phyloP scores from a whole-genome alignment of 257 asterid genomes.

The Handroanthus guayacan region DNA sequence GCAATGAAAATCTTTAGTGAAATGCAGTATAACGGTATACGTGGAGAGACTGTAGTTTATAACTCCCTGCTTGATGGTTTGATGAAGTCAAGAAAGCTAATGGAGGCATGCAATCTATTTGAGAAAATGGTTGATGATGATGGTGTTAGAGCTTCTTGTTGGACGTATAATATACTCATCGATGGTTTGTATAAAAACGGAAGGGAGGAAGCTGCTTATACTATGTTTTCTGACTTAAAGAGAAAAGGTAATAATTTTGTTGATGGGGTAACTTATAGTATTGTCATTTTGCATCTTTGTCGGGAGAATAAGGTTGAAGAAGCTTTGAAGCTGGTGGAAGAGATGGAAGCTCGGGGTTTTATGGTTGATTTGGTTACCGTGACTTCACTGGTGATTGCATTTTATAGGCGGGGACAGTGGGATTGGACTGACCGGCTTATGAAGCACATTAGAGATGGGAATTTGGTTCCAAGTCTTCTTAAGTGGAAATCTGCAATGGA shows the following conservation, averaged over 20 bases:
- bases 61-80: constrained; percentile 89
- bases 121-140: constrained; percentile 90
- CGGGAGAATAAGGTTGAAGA: constrained; percentile 68
- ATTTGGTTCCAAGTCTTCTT: constrained; percentile 71
- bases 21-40: constrained; percentile 75
- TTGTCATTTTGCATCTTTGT: constrained; percentile 73
- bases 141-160: constrained; percentile 79
- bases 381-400: constrained; percentile 70
- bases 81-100: constrained; percentile 77
- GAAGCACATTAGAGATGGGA: constrained; percentile 76
- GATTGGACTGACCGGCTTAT: constrained; percentile 72
- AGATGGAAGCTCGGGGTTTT: constrained; percentile 90
- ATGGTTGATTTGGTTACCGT: constrained; percentile 79
- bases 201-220: constrained; percentile 81
- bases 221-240: constrained; percentile 85
- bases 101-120: constrained; percentile 82
- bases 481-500: constrained; percentile 90
- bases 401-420: constrained; percentile 76
- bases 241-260: constrained; percentile 76
- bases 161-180: constrained; percentile 90
- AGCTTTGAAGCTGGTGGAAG: constrained; percentile 83
- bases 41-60: constrained; percentile 68
- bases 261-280: constrained; percentile 81
- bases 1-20: constrained; percentile 75
- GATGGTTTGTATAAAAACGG: constrained; percentile 88